A percentile compares a stretch with the other conserved stretches of the same genome.
phyloP scores from a whole-genome alignment of 139 green algal genomes.

The Chlorella ohadii region DNA sequence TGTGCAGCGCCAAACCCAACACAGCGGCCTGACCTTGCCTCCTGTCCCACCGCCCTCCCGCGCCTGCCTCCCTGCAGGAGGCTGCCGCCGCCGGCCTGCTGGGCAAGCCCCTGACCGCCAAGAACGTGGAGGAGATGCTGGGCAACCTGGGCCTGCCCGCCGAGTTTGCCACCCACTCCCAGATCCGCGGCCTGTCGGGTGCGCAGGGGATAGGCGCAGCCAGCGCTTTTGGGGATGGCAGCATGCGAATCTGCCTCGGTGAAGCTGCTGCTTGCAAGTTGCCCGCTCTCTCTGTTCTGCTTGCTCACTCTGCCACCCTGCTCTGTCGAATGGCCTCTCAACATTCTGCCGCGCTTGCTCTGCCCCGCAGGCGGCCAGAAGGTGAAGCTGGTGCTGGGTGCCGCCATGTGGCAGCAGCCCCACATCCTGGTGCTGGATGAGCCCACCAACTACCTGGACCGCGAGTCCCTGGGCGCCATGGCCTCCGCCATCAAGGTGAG shows the following conservation, averaged over 20 bases:
- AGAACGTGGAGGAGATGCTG: conserved; percentile 91
- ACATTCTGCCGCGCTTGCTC: background rate
- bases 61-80: conserved; percentile 50
- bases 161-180: conserved; percentile 90
- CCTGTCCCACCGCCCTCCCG: background rate
- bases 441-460: conserved; percentile 89
- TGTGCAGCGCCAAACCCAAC: no score
- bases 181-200: background rate
- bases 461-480: conserved; percentile 77
- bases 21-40: no score
- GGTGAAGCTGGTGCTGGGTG: conserved; percentile 76
- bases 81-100: conserved; percentile 84
- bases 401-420: conserved; percentile 75
- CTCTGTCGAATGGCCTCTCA: no score
- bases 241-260: no score
- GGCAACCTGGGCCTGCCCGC: conserved; percentile 88
- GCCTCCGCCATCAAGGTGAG: conserved; percentile 64
- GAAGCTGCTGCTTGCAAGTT: no score
- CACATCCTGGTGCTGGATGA: conserved; percentile 85
- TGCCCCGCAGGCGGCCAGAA: conserved; percentile 72
- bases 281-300: no score
- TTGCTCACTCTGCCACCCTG: no score
- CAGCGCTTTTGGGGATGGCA: no score
- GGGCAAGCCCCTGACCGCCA: conserved; percentile 84
- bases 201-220: background rate